Conservation (phyloP, 495 filamentous ascomycete species). For the Penicilliopsis zonata region DNA sequence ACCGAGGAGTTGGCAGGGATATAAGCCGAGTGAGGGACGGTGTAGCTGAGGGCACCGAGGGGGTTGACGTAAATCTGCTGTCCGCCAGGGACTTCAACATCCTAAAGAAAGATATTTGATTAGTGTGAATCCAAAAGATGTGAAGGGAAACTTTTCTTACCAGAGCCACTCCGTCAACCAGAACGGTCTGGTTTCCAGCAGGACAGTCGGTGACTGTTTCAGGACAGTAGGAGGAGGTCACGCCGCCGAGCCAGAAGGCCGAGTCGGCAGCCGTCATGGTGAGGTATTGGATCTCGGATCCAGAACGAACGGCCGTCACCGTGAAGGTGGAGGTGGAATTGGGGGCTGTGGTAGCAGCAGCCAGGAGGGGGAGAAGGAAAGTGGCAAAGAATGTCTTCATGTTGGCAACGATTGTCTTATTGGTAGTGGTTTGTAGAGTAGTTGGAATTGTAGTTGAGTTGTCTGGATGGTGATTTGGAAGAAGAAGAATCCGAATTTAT, state of each 20-base stretch:
- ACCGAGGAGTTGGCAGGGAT: constrained; percentile 36
- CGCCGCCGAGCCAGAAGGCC: constrained; percentile 22
- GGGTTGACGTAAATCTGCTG: constrained; percentile 45
- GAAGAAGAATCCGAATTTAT: too few species aligned
- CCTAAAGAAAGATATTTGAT: too few species aligned
- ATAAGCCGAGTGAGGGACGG: constrained; percentile 40
- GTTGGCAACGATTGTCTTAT: too few species aligned
- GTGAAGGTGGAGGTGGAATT: constrained; percentile 8
- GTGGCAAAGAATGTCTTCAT: too few species aligned
- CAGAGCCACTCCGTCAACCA: constrained; percentile 10
- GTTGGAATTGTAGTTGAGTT: too few species aligned
- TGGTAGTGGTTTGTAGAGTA: too few species aligned
- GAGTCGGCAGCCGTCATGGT: constrained; percentile 18
- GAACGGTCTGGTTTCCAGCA: constrained; percentile 20
- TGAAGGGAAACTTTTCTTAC: too few species aligned
- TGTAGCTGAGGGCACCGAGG: constrained; percentile 42
- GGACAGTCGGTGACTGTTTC: constrained; percentile 11
- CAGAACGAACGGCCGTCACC: constrained; percentile 21
- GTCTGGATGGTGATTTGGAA: too few species aligned
- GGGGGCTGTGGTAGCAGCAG: not conserved
- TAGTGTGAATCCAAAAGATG: too few species aligned
- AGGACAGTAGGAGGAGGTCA: constrained; percentile 19
- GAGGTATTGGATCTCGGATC: constrained; percentile 20
- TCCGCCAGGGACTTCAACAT: constrained; percentile 48
- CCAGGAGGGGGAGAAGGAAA: not conserved